These are phyloP conservation scores for Liquidambar formosana DNA, from an alignment of 164 flowering plant species.

Conservation along the genomic window DNA sequence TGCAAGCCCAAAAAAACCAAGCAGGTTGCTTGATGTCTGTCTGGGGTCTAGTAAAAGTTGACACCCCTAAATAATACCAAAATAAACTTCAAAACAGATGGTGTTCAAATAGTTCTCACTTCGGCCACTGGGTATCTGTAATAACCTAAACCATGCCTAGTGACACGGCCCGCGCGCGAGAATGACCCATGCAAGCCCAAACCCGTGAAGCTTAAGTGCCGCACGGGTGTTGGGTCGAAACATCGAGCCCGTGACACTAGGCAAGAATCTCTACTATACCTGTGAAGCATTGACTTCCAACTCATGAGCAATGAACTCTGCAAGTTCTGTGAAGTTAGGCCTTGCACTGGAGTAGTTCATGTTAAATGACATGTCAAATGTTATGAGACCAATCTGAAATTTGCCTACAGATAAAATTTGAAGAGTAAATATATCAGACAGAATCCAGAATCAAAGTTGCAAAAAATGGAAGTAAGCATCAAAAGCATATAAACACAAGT, in stretches of 20 bases:
- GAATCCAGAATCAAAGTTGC: not conserved
- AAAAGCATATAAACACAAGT: too few relatives aligned
- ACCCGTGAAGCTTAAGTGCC: too few relatives aligned
- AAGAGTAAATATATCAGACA: conserved; percentile 17
- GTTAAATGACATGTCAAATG: conserved; percentile 55
- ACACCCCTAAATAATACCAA: not conserved
- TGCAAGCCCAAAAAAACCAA: not conserved
- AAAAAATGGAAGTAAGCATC: too few relatives aligned
- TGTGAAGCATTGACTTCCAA: conserved; percentile 63
- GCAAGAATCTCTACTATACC: conserved; percentile 32
- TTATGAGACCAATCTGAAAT: conserved; percentile 48
- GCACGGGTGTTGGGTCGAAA: too few relatives aligned
- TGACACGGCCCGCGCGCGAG: too few relatives aligned
- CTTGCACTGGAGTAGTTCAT: conserved; percentile 44
- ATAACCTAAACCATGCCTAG: not conserved
- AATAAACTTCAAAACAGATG: not conserved
- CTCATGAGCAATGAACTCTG: conserved; percentile 50
- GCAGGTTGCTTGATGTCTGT: too few relatives aligned
- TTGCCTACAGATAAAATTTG: conserved; percentile 37
- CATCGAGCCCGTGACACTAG: too few relatives aligned
- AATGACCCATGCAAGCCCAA: too few relatives aligned
- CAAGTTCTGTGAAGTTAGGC: conserved; percentile 59
- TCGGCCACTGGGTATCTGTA: not conserved
- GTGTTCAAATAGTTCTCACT: not conserved
- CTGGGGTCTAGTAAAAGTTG: not conserved